Evolutionary conservation across 208 protist species (phyloP).

Genomic region (Herpetomonas muscarum): DNA sequence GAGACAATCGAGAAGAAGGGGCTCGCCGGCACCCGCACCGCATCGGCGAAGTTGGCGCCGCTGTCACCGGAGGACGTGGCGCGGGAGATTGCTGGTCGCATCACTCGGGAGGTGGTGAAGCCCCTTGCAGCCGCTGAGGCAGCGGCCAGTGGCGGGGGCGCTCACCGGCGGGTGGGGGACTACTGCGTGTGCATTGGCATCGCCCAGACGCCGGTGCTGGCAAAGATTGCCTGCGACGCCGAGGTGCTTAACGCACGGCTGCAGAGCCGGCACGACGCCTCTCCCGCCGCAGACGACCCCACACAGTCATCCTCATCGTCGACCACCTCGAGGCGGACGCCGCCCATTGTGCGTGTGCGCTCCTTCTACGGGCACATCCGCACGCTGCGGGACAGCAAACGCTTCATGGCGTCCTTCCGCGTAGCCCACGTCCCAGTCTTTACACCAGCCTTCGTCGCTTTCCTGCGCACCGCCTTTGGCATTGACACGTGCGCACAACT

Average conservation of each 20-base stretch:
- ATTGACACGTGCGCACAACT: slow-evolving; percentile 56
- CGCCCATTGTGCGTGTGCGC: slow-evolving; percentile 28
- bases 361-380: slow-evolving; percentile 42
- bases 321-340: not conserved
- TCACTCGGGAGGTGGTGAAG: slow-evolving; percentile 28
- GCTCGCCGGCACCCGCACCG: slow-evolving; percentile 12
- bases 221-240: slow-evolving; percentile 81
- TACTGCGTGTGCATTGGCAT: slow-evolving; percentile 66
- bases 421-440: slow-evolving; percentile 57
- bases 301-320: not conserved
- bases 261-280: not conserved
- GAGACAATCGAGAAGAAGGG: slow-evolving; percentile 18
- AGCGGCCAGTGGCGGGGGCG: not conserved
- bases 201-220: slow-evolving; percentile 48
- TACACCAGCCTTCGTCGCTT: slow-evolving; percentile 36
- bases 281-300: not conserved
- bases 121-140: not conserved
- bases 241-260: slow-evolving; percentile 25
- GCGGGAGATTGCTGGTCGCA: slow-evolving; percentile 30
- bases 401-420: slow-evolving; percentile 44
- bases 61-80: slow-evolving; percentile 31
- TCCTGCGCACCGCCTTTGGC: slow-evolving; percentile 54
- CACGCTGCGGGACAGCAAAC: slow-evolving; percentile 21
- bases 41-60: slow-evolving; percentile 13
- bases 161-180: not conserved